These are phyloP conservation scores for Parastagonospora avenae DNA, from an alignment of 2,329 filamentous ascomycete genomes.

Conservation along the genomic window DNA sequence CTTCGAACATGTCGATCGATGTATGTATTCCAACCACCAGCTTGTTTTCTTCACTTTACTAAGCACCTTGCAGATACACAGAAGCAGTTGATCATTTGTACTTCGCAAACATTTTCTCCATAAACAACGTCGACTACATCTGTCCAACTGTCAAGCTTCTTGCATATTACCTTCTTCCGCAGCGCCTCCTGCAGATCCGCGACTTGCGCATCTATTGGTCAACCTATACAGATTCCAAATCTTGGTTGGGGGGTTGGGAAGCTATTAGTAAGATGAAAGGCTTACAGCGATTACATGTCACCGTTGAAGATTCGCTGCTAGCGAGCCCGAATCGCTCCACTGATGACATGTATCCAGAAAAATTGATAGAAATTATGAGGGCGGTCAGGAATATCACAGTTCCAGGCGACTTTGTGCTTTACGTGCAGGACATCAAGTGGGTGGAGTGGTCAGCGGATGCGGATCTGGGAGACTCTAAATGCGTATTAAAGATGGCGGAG, in stretches of 20 bases:
- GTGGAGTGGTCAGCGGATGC: slow-evolving; percentile 9
- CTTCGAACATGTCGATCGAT: slow-evolving; percentile 27
- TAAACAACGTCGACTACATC: slow-evolving; percentile 18
- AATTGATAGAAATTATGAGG: slow-evolving; percentile 13
- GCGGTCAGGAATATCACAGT: slow-evolving; percentile 18
- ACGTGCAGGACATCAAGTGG: slow-evolving; percentile 15
- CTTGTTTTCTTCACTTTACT: neutral
- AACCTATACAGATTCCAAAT: slow-evolving; percentile 6
- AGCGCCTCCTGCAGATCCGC: slow-evolving; percentile 23
- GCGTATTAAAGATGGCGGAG: slow-evolving; percentile 12
- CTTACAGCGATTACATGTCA: slow-evolving; percentile 21
- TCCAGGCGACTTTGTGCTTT: slow-evolving; percentile 18
- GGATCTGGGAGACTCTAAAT: slow-evolving; percentile 16
- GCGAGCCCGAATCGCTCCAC: slow-evolving; percentile 7
- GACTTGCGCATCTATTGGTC: slow-evolving; percentile 22
- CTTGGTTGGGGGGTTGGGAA: slow-evolving; percentile 23
- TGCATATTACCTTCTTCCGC: slow-evolving; percentile 22
- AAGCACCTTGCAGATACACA: slow-evolving; percentile 21
- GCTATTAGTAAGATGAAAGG: slow-evolving; percentile 18
- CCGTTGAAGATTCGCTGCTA: slow-evolving; percentile 8
- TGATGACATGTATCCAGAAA: slow-evolving; percentile 17
- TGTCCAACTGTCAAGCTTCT: slow-evolving; percentile 19
- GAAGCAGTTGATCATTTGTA: slow-evolving; percentile 30
- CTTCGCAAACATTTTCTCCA: slow-evolving; percentile 19
- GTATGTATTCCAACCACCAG: slow-evolving; percentile 10